phyloP scores from a whole-genome alignment of 495 filamentous ascomycete species.

The Aspergillus campestris region DNA sequence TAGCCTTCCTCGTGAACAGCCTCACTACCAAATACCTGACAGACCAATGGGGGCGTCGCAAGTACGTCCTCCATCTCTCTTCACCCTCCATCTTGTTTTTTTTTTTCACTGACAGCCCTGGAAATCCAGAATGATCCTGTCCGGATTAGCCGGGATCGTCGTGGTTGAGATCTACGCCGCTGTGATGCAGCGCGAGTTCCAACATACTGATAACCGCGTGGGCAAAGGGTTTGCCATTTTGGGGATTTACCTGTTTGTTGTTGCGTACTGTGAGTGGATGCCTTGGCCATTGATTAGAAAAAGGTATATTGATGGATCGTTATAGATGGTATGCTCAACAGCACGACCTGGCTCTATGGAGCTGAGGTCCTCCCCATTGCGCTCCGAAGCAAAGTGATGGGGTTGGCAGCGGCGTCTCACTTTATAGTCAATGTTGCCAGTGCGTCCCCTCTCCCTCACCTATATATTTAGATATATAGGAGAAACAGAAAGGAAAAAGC shows the following conservation, averaged over 20 bases:
- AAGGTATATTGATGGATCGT: neutral
- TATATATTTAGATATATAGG: neutral
- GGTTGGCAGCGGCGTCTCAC: conserved; percentile 47
- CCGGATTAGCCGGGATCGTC: conserved; percentile 42
- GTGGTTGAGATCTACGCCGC: conserved; percentile 51
- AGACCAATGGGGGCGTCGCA: conserved; percentile 53
- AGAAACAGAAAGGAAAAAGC: neutral
- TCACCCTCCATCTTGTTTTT: neutral
- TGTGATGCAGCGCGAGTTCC: conserved; percentile 50
- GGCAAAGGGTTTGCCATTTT: conserved; percentile 55
- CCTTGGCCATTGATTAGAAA: neutral
- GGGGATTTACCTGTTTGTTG: conserved; percentile 52
- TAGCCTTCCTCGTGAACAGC: conserved; percentile 45
- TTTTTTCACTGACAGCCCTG: conserved; percentile 1
- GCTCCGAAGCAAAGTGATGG: conserved; percentile 52
- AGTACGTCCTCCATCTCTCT: conserved; percentile 21
- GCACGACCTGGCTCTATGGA: conserved; percentile 53
- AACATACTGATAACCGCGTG: conserved; percentile 43
- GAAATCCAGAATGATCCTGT: conserved; percentile 41
- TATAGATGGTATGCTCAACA: conserved; percentile 49
- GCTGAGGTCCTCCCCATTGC: conserved; percentile 50
- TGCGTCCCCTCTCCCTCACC: conserved; percentile 12
- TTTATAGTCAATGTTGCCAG: conserved; percentile 51
- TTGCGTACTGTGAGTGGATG: conserved; percentile 40
- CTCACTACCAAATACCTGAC: conserved; percentile 46